These are phyloP conservation scores for Bidens hawaiensis DNA, from an alignment of 140 eudicot genomes.

Conservation along the genomic window DNA sequence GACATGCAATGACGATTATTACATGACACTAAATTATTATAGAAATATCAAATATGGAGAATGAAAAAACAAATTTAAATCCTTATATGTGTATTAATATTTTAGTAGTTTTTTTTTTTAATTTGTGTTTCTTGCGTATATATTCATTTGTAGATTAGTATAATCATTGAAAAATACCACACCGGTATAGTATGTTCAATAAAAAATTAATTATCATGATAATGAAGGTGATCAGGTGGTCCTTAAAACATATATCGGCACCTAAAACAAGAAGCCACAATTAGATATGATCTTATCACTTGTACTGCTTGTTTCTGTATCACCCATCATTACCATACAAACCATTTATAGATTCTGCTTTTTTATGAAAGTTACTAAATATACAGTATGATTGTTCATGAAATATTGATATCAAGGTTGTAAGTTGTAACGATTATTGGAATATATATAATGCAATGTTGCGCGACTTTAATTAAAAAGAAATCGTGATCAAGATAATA, in stretches of 20 bases:
- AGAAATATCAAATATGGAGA: too few relatives aligned
- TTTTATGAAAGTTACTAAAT: not conserved
- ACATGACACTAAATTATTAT: too few relatives aligned
- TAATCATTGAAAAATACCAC: not conserved
- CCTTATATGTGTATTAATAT: too few relatives aligned
- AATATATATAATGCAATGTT: too few relatives aligned
- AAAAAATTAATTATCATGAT: not conserved
- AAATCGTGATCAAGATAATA: too few relatives aligned
- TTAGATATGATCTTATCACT: conserved; percentile 24
- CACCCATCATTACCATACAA: conserved; percentile 19
- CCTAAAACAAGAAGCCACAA: conserved; percentile 9
- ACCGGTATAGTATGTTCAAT: not conserved
- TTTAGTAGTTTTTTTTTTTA: too few relatives aligned
- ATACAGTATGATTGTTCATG: not conserved
- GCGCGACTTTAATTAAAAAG: too few relatives aligned
- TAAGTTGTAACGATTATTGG: too few relatives aligned
- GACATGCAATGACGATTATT: too few relatives aligned
- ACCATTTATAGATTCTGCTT: not conserved
- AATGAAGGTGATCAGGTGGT: conserved; percentile 20
- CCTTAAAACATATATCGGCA: conserved; percentile 18
- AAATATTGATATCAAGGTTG: not conserved
- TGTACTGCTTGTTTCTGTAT: conserved; percentile 23
- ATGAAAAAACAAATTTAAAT: too few relatives aligned
- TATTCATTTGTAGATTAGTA: too few relatives aligned
- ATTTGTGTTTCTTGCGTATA: too few relatives aligned